Evolutionary conservation across 495 filamentous ascomycete genomes (phyloP).

Genomic region (Bathelium albidoporum): DNA sequence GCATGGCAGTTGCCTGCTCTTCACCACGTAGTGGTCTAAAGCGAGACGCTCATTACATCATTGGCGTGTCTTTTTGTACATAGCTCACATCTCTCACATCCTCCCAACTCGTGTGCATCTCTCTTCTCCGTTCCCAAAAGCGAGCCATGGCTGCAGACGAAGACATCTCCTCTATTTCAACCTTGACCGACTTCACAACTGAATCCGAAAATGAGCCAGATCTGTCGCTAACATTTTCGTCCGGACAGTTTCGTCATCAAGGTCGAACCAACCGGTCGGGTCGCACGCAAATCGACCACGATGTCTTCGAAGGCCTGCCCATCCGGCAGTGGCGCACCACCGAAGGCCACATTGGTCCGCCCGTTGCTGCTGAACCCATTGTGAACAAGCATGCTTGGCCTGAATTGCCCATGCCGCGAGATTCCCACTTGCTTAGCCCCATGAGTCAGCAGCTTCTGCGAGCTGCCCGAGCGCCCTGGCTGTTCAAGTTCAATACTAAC

Average conservation of each 20-base stretch:
- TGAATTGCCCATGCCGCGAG: conserved; percentile 71
- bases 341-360: conserved; percentile 49
- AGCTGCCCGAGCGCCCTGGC: conserved; percentile 49
- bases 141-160: neutral
- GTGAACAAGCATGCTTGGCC: conserved; percentile 30
- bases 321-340: conserved; percentile 65
- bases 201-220: neutral
- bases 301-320: conserved; percentile 90
- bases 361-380: conserved; percentile 37
- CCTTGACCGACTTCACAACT: neutral
- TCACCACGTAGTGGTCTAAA: neutral
- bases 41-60: neutral
- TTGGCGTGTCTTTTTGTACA: neutral
- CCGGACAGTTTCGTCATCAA: conserved; percentile 47
- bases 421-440: conserved; percentile 66
- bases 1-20: neutral
- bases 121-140: neutral
- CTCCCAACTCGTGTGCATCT: neutral
- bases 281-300: conserved; percentile 69
- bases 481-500: neutral
- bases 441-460: conserved; percentile 71
- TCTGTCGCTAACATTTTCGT: neutral
- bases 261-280: conserved; percentile 56
- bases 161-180: neutral
- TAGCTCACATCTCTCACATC: neutral